Conservation (phyloP, 2,329 filamentous ascomycete species). For the Cladosporium sp. region DNA sequence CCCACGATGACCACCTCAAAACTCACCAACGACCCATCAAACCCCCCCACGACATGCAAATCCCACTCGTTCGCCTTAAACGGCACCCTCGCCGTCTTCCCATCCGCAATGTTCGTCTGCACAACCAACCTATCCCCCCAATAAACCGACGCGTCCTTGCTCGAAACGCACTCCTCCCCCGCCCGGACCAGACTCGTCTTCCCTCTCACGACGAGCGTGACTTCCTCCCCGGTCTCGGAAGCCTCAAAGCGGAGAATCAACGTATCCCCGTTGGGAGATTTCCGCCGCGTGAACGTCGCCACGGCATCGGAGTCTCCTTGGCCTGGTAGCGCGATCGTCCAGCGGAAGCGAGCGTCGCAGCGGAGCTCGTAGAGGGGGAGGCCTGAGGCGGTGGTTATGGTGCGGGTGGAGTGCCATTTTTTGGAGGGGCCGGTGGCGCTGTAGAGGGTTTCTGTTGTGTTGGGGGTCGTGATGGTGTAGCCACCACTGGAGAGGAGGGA, state of each 20-base stretch:
- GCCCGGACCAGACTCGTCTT: background rate
- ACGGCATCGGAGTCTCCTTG: background rate
- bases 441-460: background rate
- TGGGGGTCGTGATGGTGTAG: constrained; percentile 5
- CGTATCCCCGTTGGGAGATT: no score
- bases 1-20: background rate
- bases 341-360: background rate
- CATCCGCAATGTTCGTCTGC: constrained; percentile 4
- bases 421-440: background rate
- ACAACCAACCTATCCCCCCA: background rate
- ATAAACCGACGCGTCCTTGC: constrained; percentile 2
- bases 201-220: background rate
- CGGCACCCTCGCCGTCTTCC: constrained; percentile 1
- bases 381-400: background rate
- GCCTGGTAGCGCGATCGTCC: background rate
- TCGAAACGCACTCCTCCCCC: background rate
- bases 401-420: constrained; percentile 2
- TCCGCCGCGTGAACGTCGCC: background rate
- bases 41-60: background rate
- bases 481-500: background rate
- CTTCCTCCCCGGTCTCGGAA: background rate
- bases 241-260: no score
- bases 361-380: background rate
- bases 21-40: constrained; percentile 2
- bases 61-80: constrained; percentile 9